phyloP scores from a whole-genome alignment of 2,329 filamentous ascomycete genomes.

The Escovopsis sp. region DNA sequence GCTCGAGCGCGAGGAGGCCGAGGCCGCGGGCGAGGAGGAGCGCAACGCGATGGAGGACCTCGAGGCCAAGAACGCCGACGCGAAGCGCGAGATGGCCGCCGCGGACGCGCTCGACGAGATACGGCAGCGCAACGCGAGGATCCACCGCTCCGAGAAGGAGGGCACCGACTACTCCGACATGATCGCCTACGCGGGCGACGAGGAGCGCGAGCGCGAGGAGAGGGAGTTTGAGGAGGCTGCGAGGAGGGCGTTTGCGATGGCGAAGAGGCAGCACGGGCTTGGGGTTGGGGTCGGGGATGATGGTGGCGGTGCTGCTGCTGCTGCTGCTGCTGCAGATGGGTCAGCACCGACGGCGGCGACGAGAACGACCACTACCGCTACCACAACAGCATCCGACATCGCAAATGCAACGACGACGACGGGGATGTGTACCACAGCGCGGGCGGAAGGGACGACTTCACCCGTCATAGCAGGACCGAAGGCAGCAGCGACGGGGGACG shows the following conservation, averaged over 20 bases:
- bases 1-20: constrained; percentile 58
- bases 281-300: constrained; percentile 22
- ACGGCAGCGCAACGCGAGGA: constrained; percentile 72
- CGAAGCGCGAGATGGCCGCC: constrained; percentile 88
- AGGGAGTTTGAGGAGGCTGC: constrained; percentile 74
- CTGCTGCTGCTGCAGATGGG: not conserved
- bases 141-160: constrained; percentile 60
- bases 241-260: constrained; percentile 56
- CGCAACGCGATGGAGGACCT: constrained; percentile 88
- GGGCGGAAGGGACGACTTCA: no score
- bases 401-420: no score
- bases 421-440: constrained; percentile 10
- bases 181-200: constrained; percentile 37
- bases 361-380: no score
- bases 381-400: no score
- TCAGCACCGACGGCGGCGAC: constrained; percentile 1
- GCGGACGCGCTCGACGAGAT: constrained; percentile 95
- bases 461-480: not conserved
- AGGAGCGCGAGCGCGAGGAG: constrained; percentile 51
- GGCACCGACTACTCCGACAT: constrained; percentile 44
- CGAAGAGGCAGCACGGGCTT: constrained; percentile 26
- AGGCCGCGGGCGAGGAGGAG: constrained; percentile 50
- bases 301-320: not conserved
- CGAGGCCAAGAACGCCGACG: constrained; percentile 85
- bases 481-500: not conserved